Evolutionary conservation across 1,284 basidiomycete genomes (phyloP).

Genomic region (Pseudozyma sp.): DNA sequence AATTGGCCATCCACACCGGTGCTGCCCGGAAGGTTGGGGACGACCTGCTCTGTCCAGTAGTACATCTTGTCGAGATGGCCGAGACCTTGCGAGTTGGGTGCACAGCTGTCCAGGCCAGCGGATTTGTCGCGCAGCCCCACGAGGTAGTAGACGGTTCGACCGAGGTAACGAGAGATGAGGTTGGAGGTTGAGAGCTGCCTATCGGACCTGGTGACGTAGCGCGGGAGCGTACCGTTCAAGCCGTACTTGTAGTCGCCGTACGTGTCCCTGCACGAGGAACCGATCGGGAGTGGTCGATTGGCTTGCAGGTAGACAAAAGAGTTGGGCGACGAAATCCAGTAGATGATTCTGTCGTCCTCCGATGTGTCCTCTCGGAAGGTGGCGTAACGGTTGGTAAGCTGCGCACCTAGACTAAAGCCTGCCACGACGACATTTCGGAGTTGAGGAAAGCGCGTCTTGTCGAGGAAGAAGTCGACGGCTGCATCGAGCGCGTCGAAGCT

Average conservation of each 20-base stretch:
- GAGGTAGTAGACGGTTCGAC: slow-evolving; percentile 52
- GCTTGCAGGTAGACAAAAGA: slow-evolving; percentile 59
- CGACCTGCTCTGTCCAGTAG: slow-evolving; percentile 53
- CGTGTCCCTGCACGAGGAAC: slow-evolving; percentile 17
- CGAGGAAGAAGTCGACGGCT: slow-evolving; percentile 48
- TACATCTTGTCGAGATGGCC: slow-evolving; percentile 58
- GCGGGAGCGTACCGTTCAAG: slow-evolving; percentile 54
- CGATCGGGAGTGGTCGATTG: slow-evolving; percentile 35
- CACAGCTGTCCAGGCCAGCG: slow-evolving; percentile 45
- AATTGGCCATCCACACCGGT: slow-evolving; percentile 34
- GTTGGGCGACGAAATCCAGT: slow-evolving; percentile 58
- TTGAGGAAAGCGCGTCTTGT: slow-evolving; percentile 52
- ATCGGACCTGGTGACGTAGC: slow-evolving; percentile 28
- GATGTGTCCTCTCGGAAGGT: slow-evolving; percentile 42
- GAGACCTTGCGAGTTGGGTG: slow-evolving; percentile 54
- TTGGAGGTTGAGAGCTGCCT: slow-evolving; percentile 4
- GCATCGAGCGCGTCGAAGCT: slow-evolving; percentile 60
- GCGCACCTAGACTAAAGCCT: slow-evolving; percentile 61
- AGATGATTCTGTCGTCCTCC: slow-evolving; percentile 51
- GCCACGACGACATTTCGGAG: slow-evolving; percentile 61
- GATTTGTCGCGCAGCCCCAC: slow-evolving; percentile 51
- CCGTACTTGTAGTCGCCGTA: slow-evolving; percentile 66
- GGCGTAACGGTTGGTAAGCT: slow-evolving; percentile 59
- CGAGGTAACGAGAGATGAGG: slow-evolving; percentile 41
- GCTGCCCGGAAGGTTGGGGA: slow-evolving; percentile 51